Evolutionary conservation across 768 basidiomycete species (phyloP).

Genomic region (Chiua virens): DNA sequence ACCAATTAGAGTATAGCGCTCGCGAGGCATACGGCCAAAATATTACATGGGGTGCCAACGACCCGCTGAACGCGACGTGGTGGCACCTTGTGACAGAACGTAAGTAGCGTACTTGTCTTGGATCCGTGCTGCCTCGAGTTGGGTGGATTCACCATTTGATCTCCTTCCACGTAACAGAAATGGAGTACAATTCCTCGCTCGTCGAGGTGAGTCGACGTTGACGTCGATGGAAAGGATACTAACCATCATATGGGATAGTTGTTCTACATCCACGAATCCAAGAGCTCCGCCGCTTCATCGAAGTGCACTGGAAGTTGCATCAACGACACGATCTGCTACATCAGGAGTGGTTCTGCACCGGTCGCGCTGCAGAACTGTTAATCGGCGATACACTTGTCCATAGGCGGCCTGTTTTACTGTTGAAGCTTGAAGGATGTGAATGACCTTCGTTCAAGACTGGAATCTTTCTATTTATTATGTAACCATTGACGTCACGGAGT

Average conservation of each 20-base stretch:
- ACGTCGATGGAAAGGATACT: not conserved
- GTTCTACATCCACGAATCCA: conserved; percentile 66
- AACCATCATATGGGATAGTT: conserved; percentile 32
- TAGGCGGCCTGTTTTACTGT: no score
- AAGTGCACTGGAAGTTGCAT: conserved; percentile 57
- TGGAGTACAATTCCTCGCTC: conserved; percentile 11
- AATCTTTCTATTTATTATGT: no score
- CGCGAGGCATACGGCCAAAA: conserved; percentile 61
- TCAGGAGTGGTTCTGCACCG: conserved; percentile 62
- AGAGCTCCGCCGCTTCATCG: conserved; percentile 49
- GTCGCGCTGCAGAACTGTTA: conserved; percentile 56
- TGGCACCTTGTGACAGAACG: conserved; percentile 75
- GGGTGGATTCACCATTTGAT: not conserved
- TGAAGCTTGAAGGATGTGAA: no score
- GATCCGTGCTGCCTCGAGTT: not conserved
- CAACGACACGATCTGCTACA: conserved; percentile 67
- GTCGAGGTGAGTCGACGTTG: conserved; percentile 6
- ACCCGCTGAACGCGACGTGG: conserved; percentile 74
- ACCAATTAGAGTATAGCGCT: conserved; percentile 59
- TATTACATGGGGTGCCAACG: conserved; percentile 53
- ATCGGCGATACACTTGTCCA: no score
- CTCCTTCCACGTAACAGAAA: conserved; percentile 4
- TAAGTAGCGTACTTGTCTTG: conserved; percentile 21
- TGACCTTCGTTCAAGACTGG: no score
- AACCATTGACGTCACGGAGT: no score